Conservation (phyloP, 2,329 filamentous ascomycete species). For the Alternaria conjuncta region DNA sequence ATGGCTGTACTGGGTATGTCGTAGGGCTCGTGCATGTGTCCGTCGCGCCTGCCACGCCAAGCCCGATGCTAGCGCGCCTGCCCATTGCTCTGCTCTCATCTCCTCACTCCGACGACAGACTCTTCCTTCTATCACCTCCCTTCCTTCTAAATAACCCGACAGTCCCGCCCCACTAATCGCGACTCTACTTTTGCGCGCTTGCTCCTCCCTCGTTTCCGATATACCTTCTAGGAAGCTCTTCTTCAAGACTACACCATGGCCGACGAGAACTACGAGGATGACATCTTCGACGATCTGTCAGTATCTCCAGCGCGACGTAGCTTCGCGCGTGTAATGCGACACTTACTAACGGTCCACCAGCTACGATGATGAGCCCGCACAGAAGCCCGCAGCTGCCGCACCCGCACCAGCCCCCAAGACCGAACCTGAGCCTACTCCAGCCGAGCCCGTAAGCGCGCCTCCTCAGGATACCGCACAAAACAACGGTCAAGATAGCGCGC, state of each 20-base stretch:
- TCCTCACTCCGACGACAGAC: conserved; percentile 32
- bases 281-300: conserved; percentile 95
- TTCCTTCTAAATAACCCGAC: background rate
- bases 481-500: conserved; percentile 19
- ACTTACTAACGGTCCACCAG: conserved; percentile 36
- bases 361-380: conserved; percentile 50
- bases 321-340: background rate
- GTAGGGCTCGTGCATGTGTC: conserved; percentile 7
- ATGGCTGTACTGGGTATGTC: background rate
- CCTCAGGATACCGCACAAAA: conserved; percentile 23
- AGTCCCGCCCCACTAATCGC: background rate
- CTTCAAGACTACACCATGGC: conserved; percentile 62
- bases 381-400: conserved; percentile 36
- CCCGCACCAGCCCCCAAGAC: conserved; percentile 24
- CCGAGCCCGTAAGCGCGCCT: conserved; percentile 25
- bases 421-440: conserved; percentile 29
- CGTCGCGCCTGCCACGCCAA: conserved; percentile 28
- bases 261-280: conserved; percentile 87
- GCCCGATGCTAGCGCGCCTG: conserved; percentile 19
- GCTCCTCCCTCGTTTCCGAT: background rate
- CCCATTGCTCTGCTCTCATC: conserved; percentile 21
- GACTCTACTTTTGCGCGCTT: background rate
- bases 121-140: conserved; percentile 26
- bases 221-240: background rate
- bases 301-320: conserved; percentile 46